Conservation (phyloP, 495 filamentous ascomycete species). For the Wilcoxina mikolae region DNA sequence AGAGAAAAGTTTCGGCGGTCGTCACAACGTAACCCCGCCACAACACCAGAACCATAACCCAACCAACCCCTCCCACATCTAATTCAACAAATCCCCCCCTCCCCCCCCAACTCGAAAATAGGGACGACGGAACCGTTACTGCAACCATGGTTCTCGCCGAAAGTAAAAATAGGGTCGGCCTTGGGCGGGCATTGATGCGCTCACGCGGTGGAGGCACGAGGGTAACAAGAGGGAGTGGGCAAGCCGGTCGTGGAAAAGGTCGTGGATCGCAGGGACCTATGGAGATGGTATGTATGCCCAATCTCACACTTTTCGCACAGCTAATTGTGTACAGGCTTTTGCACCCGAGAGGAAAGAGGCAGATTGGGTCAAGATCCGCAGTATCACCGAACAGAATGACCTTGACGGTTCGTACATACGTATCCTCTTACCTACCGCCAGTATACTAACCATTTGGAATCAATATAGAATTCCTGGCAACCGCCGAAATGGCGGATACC, state of each 20-base stretch:
- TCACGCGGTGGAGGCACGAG: conserved; percentile 14
- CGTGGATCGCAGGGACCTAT: conserved; percentile 4
- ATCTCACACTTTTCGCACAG: background rate
- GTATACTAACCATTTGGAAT: background rate
- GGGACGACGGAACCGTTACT: background rate
- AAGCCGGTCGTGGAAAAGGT: conserved; percentile 1
- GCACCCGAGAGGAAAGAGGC: conserved; percentile 49
- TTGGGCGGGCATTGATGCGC: conserved; percentile 43
- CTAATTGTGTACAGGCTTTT: conserved; percentile 3
- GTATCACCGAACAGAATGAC: conserved; percentile 90
- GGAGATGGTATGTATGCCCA: conserved; percentile 1
- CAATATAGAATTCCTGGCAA: conserved; percentile 50
- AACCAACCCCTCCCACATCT: background rate
- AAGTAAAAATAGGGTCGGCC: conserved; percentile 84
- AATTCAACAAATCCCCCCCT: background rate
- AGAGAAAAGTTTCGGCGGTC: conserved; percentile 7
- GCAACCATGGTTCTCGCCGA: conserved; percentile 77
- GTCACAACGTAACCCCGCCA: conserved; percentile 6
- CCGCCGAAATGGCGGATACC: conserved; percentile 88
- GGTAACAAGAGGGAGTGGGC: background rate
- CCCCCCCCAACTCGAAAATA: conserved; percentile 7
- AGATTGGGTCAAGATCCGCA: conserved; percentile 90
- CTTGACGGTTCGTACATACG: conserved; percentile 50
- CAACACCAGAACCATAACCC: background rate
- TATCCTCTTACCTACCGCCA: background rate